Evolutionary conservation across 495 filamentous ascomycete species (phyloP).

Genomic region (Neurospora sp.): DNA sequence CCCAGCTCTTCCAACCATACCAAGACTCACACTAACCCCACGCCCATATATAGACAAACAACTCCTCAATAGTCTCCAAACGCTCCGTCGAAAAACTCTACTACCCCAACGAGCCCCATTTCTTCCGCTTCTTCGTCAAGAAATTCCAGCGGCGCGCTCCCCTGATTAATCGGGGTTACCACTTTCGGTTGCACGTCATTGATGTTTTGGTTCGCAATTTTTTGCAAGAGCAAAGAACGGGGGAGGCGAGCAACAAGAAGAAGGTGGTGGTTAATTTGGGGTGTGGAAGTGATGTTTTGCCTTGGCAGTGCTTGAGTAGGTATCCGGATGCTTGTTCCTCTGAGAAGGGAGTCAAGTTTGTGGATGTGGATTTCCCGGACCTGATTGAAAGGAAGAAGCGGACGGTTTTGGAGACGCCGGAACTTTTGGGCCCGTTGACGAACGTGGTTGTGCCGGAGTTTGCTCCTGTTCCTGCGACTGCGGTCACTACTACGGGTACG

Average conservation of each 20-base stretch:
- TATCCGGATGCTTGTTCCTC: conserved; percentile 33
- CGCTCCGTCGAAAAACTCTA: conserved; percentile 81
- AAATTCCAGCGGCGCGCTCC: conserved; percentile 73
- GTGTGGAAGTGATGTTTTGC: conserved; percentile 66
- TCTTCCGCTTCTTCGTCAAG: conserved; percentile 77
- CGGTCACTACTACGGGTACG: background rate
- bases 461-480: background rate
- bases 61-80: conserved; percentile 83
- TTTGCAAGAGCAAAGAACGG: conserved; percentile 42
- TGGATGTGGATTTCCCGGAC: conserved; percentile 82
- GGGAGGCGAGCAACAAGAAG: conserved; percentile 24
- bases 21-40: too few species aligned
- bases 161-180: conserved; percentile 81
- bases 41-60: conserved; percentile 43
- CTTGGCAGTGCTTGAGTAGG: conserved; percentile 67
- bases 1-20: too few species aligned
- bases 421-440: conserved; percentile 36
- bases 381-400: conserved; percentile 66
- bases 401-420: conserved; percentile 49
- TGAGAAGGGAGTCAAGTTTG: conserved; percentile 50
- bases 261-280: conserved; percentile 81
- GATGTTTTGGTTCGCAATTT: conserved; percentile 64
- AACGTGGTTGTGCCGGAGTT: conserved; percentile 1
- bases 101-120: conserved; percentile 60
- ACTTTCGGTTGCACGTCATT: conserved; percentile 74